Evolutionary conservation across 2,329 filamentous ascomycete species (phyloP).

Genomic region (Akanthomyces lecanii): DNA sequence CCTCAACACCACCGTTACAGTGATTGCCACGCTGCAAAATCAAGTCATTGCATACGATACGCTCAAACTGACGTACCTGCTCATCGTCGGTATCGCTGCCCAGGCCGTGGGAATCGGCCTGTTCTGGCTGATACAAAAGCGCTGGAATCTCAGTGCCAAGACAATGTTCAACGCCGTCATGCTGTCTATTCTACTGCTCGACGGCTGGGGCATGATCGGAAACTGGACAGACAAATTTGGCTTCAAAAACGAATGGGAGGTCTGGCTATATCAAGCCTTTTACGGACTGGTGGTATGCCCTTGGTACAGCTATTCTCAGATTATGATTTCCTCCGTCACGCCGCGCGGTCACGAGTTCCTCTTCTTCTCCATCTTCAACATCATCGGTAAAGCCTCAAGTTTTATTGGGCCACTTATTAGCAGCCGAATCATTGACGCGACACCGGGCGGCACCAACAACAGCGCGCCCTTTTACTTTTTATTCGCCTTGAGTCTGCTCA

Average conservation of each 20-base stretch:
- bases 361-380: conserved; percentile 66
- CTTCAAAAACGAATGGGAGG: conserved; percentile 43
- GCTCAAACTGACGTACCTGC: conserved; percentile 59
- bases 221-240: conserved; percentile 43
- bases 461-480: conserved; percentile 64
- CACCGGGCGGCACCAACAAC: conserved; percentile 49
- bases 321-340: conserved; percentile 67
- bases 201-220: conserved; percentile 45
- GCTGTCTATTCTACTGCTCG: conserved; percentile 56
- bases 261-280: conserved; percentile 47
- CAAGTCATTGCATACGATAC: conserved; percentile 61
- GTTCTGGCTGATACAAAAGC: conserved; percentile 59
- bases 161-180: conserved; percentile 65
- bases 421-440: conserved; percentile 63
- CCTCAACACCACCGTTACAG: conserved; percentile 65
- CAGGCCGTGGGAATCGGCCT: conserved; percentile 59
- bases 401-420: conserved; percentile 68
- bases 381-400: conserved; percentile 63
- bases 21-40: conserved; percentile 63
- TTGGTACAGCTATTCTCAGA: conserved; percentile 68
- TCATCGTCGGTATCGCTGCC: conserved; percentile 61
- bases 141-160: conserved; percentile 57
- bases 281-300: conserved; percentile 65
- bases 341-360: conserved; percentile 65
- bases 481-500: conserved; percentile 53